phyloP scores from a whole-genome alignment of 129 eudicot genomes.

The Scalesia atractyloides region DNA sequence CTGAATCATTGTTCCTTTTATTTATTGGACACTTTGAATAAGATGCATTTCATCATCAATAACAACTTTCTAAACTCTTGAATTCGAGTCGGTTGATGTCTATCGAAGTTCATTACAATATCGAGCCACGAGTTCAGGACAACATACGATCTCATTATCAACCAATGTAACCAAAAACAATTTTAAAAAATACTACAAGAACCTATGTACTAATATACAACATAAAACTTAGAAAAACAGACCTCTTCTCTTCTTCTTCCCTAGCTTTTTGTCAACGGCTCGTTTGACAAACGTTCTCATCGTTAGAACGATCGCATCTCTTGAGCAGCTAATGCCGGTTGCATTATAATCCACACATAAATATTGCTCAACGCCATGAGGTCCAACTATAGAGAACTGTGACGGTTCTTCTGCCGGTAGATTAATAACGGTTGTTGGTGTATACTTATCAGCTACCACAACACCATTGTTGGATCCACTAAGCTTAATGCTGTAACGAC shows the following conservation, averaged over 20 bases:
- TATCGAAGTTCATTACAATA: too few species aligned
- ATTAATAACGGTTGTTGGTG: conserved; percentile 22
- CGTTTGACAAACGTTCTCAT: conserved; percentile 40
- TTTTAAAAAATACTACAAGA: conserved; percentile 22
- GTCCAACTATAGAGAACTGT: conserved; percentile 33
- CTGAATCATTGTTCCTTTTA: too few species aligned
- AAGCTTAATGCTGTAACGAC: conserved; percentile 30
- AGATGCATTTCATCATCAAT: too few species aligned
- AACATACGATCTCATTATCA: background rate
- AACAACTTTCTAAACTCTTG: too few species aligned
- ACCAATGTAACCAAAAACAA: background rate
- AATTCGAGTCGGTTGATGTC: too few species aligned
- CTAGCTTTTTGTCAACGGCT: conserved; percentile 37
- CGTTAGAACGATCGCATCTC: conserved; percentile 41
- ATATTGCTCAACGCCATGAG: conserved; percentile 27
- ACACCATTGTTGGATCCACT: conserved; percentile 25
- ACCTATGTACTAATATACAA: conserved; percentile 8
- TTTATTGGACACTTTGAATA: too few species aligned
- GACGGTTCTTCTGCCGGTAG: conserved; percentile 27
- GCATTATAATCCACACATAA: conserved; percentile 22
- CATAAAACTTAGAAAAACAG: conserved; percentile 26
- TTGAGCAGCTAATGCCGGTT: conserved; percentile 30
- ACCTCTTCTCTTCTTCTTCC: conserved; percentile 41
- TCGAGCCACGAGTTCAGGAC: too few species aligned
- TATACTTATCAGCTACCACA: conserved; percentile 34